A percentile compares a stretch with the other conserved stretches of the same genome.
Evolutionary conservation across 208 protist species (phyloP).

Genomic region (Giardia duodenalis): DNA sequence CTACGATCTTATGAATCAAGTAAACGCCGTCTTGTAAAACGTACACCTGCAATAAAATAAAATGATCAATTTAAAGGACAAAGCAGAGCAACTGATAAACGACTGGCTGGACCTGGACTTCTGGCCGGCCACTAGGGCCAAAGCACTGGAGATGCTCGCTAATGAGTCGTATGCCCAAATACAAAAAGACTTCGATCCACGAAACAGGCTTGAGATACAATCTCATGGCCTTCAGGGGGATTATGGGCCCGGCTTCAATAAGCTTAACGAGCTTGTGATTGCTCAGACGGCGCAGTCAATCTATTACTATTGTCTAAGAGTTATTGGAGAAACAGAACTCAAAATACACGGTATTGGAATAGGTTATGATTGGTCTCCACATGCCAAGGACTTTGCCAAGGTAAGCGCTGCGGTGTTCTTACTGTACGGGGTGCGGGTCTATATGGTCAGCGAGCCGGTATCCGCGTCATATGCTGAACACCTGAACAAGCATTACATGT

Average conservation of each 20-base stretch:
- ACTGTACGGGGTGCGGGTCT: background rate
- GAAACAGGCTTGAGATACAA: slow-evolving; percentile 29
- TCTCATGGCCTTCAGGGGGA: slow-evolving; percentile 37
- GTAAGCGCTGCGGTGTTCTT: slow-evolving; percentile 37
- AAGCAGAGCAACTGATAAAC: background rate
- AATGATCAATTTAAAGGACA: background rate
- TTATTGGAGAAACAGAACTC: background rate
- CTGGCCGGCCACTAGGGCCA: background rate
- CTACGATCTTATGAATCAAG: too few relatives aligned
- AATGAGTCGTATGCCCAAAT: background rate
- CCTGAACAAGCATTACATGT: background rate
- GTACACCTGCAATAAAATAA: too few relatives aligned
- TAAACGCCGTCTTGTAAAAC: too few relatives aligned
- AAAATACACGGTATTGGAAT: slow-evolving; percentile 38
- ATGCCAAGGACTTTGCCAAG: slow-evolving; percentile 32
- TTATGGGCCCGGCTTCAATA: slow-evolving; percentile 32
- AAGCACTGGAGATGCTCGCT: background rate
- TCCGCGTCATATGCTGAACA: slow-evolving; percentile 35
- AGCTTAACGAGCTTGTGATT: slow-evolving; percentile 41
- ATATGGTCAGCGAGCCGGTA: slow-evolving; percentile 1
- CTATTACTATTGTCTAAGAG: background rate
- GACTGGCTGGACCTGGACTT: background rate
- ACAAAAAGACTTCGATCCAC: background rate
- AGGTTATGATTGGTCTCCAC: slow-evolving; percentile 34
- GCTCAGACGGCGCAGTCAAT: slow-evolving; percentile 36